Evolutionary conservation across 208 protist species (phyloP).

Genomic region (Leishmania martiniquensis): DNA sequence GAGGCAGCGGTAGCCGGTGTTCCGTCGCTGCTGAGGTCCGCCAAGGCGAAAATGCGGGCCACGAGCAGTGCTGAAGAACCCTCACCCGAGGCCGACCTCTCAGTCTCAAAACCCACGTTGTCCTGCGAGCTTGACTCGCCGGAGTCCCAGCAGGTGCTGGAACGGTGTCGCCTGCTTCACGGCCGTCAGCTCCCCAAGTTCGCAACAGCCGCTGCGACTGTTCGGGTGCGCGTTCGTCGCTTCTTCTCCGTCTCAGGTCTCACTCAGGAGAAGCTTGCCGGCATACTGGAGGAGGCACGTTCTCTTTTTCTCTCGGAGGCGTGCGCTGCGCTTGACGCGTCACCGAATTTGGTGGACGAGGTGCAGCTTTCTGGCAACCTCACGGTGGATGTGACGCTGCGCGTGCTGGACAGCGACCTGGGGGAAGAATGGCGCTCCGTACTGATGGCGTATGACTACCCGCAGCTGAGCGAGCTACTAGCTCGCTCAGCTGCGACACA

Average conservation of each 20-base stretch:
- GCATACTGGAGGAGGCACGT: not conserved
- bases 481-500: not conserved
- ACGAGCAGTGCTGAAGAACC: constrained; percentile 8
- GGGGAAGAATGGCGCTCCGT: not conserved
- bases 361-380: constrained; percentile 12
- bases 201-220: not conserved
- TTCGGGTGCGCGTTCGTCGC: constrained; percentile 15
- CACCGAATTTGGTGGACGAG: constrained; percentile 9
- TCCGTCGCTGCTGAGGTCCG: not conserved
- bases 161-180: constrained; percentile 8
- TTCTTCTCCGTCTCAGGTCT: constrained; percentile 13
- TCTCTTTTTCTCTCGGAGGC: constrained; percentile 21
- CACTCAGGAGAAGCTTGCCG: not conserved
- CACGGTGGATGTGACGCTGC: constrained; percentile 10
- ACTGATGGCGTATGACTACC: constrained; percentile 18
- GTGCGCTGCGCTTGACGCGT: constrained; percentile 12
- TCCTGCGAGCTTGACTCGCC: constrained; percentile 3
- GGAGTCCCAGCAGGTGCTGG: constrained; percentile 4
- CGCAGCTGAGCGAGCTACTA: constrained; percentile 18
- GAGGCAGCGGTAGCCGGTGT: constrained; percentile 1
- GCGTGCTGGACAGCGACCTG: not conserved
- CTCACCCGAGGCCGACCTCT: constrained; percentile 6
- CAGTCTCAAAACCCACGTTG: not conserved
- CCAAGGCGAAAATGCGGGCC: not conserved
- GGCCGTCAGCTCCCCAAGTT: constrained; percentile 5